phyloP scores from a whole-genome alignment of 768 basidiomycete species.

The Phylloporus rhodoxanthus region DNA sequence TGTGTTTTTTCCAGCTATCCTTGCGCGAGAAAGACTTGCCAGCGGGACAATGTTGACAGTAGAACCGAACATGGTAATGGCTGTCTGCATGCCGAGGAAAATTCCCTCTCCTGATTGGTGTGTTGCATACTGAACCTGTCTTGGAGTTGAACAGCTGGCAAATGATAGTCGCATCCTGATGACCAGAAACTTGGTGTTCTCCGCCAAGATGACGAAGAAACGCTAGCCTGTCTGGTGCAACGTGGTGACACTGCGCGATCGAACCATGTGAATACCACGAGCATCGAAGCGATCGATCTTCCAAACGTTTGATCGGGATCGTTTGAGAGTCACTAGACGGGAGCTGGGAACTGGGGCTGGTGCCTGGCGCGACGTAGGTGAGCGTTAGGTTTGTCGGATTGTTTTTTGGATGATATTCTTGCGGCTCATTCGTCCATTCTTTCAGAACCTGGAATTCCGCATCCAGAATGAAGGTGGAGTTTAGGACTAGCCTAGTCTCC shows the following conservation, averaged over 20 bases:
- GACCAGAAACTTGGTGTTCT: conserved; percentile 12
- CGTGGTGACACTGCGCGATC: background rate
- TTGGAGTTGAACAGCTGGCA: conserved; percentile 11
- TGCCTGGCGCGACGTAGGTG: background rate
- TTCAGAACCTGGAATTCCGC: background rate
- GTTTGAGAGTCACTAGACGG: background rate
- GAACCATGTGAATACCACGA: conserved; percentile 12
- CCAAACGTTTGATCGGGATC: background rate
- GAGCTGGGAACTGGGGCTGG: background rate
- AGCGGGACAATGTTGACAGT: conserved; percentile 9
- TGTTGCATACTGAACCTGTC: conserved; percentile 4
- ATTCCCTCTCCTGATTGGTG: conserved; percentile 4
- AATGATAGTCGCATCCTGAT: background rate
- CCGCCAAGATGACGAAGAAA: conserved; percentile 16
- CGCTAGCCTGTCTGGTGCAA: background rate
- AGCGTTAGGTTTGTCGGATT: background rate
- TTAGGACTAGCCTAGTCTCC: background rate
- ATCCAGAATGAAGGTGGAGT: background rate
- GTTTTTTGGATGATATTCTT: background rate
- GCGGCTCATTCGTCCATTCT: background rate
- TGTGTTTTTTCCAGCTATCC: conserved; percentile 15
- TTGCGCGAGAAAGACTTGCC: conserved; percentile 17
- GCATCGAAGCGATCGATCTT: conserved; percentile 4
- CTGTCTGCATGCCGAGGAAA: conserved; percentile 15
- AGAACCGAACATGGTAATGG: conserved; percentile 13